Evolutionary conservation across 2,329 filamentous ascomycete species (phyloP), one percentile per base, ranked within the genome.

Genomic region (Penicillium sp.): DNA sequence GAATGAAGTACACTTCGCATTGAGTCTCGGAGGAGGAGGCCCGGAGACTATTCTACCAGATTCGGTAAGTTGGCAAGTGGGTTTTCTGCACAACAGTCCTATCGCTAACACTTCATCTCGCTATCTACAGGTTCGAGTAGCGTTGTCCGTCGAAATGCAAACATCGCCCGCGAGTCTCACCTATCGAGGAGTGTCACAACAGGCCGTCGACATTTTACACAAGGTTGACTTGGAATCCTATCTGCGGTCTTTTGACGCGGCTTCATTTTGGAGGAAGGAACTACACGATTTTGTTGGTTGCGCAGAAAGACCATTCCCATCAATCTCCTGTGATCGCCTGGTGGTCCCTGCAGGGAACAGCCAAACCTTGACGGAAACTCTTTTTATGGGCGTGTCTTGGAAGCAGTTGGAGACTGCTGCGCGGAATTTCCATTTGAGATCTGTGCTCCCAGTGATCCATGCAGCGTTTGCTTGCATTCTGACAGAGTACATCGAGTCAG

Each of bases 391-490:
- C 24, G n/a, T 39, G 3, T 45, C 48, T 11, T 50, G 40, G 48
- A 32, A 31, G 9, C 22, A 40, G n/a, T 8, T 50, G 21, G 22
- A 40, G 9, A 14, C 2, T 7, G 9, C 44, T 2, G 31, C 41
- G 5, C 41, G 45, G 10, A 8, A 50, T 5, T 10, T 5, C 2
- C 14, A 31, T 24, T n/a, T 50, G n/a, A 45, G 2, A 22, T 50
- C 48, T 16, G 27, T 16, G 2, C 4, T 50, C 8, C 45, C 55
- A 3, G 34, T 55, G 16, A 6, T 52, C 16, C 52, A 44, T 38
- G 52, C 43, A 3, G 48, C 55, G 16, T 57, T 57, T 47, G 55
- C 55, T 36, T 52, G 31, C 13, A 57, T 45, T n/a, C n/a, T 55
- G 4, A 27, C 52, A 9, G 52, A 57, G 38, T 57, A 55, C 21